phyloP scores from a whole-genome alignment of 306 rosid genomes.

The Senna siamea region DNA sequence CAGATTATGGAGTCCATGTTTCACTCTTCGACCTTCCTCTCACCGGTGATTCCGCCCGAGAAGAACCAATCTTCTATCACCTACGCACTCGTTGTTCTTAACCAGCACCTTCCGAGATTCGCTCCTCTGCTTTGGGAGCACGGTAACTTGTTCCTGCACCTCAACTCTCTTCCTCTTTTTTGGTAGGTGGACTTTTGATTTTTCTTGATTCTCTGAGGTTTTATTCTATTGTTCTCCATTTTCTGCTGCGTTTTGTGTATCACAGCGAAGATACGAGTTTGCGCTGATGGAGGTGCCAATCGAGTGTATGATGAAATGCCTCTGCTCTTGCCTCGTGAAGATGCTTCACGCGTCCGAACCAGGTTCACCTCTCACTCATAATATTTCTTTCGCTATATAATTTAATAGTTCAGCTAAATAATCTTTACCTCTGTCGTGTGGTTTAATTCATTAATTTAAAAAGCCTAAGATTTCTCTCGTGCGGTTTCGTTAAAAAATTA shows the following conservation, averaged over 20 bases:
- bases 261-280: slow-evolving; percentile 72
- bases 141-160: slow-evolving; percentile 49
- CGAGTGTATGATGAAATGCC: slow-evolving; percentile 87
- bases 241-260: slow-evolving; percentile 9
- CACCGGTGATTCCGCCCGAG: slow-evolving; percentile 43
- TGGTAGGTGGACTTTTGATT: neutral
- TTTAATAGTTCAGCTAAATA: no score
- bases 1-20: slow-evolving; percentile 56
- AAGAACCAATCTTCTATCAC: slow-evolving; percentile 36
- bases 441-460: neutral
- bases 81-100: slow-evolving; percentile 75
- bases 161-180: neutral
- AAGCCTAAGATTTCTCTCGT: slow-evolving; percentile 3
- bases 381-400: neutral
- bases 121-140: slow-evolving; percentile 90
- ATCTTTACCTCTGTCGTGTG: neutral
- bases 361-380: slow-evolving; percentile 43
- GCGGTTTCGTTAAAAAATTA: neutral
- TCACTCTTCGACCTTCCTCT: slow-evolving; percentile 77
- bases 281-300: slow-evolving; percentile 99
- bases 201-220: neutral
- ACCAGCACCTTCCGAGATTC: slow-evolving; percentile 79
- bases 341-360: slow-evolving; percentile 62
- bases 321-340: slow-evolving; percentile 59
- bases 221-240: neutral